phyloP scores from a whole-genome alignment of 2,329 filamentous ascomycete species.

The Trichoderma semiorbis region DNA sequence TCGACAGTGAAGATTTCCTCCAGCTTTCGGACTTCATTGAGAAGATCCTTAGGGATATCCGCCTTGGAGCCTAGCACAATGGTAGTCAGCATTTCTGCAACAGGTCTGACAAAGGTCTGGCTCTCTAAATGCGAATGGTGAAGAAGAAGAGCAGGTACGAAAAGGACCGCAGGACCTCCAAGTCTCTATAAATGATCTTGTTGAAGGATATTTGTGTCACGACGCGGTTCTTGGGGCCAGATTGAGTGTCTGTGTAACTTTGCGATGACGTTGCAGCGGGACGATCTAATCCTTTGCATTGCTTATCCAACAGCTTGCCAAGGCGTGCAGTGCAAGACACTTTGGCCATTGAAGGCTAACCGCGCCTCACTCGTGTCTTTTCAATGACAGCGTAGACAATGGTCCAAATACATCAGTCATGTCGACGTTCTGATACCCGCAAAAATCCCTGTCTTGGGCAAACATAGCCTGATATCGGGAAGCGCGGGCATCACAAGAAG shows the following conservation, averaged over 20 bases:
- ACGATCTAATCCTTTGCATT: not conserved
- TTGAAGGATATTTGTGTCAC: not conserved
- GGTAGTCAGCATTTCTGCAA: constrained; percentile 20
- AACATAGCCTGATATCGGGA: not conserved
- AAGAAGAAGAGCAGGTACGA: not conserved
- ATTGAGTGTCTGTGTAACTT: not conserved
- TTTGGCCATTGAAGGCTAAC: not conserved
- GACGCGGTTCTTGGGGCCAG: not conserved
- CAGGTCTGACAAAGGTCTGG: not conserved
- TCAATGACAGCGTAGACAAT: not conserved
- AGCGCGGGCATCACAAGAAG: not conserved
- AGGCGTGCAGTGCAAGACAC: not conserved
- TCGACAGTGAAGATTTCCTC: constrained; percentile 82
- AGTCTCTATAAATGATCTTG: not conserved
- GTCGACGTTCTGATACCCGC: not conserved
- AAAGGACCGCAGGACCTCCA: not conserved
- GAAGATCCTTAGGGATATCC: constrained; percentile 82
- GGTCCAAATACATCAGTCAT: not conserved
- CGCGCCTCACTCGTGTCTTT: not conserved
- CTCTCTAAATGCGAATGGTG: not conserved
- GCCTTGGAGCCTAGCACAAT: constrained; percentile 71
- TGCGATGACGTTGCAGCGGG: constrained; percentile 2
- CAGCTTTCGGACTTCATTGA: constrained; percentile 74
- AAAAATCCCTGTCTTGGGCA: not conserved
- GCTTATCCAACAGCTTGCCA: not conserved